Evolutionary conservation across 2,329 filamentous ascomycete species (phyloP).

Genomic region (Scopulariopsis brevicaulis): DNA sequence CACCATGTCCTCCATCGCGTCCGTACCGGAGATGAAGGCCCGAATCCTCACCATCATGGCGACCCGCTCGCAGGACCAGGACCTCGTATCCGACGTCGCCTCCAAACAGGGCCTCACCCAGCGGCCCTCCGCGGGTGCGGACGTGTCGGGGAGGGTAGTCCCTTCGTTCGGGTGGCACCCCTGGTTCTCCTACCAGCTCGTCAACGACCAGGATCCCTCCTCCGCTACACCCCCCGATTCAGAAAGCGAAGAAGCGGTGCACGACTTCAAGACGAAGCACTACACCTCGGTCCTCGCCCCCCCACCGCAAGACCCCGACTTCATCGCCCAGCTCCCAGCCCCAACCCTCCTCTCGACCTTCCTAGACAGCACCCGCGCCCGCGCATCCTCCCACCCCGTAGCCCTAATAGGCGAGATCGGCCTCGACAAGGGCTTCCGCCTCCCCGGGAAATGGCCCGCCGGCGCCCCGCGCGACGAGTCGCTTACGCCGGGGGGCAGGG

Average conservation of each 20-base stretch:
- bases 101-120: slow-evolving; percentile 35
- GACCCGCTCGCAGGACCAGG: slow-evolving; percentile 64
- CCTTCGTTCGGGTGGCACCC: slow-evolving; percentile 83
- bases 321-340: slow-evolving; percentile 40
- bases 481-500: slow-evolving; percentile 58
- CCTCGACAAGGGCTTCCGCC: slow-evolving; percentile 64
- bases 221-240: slow-evolving; percentile 3
- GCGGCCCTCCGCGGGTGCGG: neutral
- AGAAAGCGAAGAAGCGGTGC: slow-evolving; percentile 19
- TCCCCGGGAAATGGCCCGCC: slow-evolving; percentile 49
- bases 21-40: slow-evolving; percentile 54
- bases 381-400: slow-evolving; percentile 44
- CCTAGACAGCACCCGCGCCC: slow-evolving; percentile 39
- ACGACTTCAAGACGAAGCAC: slow-evolving; percentile 39
- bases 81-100: slow-evolving; percentile 55
- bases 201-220: slow-evolving; percentile 35
- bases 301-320: slow-evolving; percentile 30
- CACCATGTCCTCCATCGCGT: slow-evolving; percentile 49
- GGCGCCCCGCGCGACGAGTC: slow-evolving; percentile 13
- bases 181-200: slow-evolving; percentile 74
- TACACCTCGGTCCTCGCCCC: slow-evolving; percentile 56
- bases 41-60: slow-evolving; percentile 63
- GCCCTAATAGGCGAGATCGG: slow-evolving; percentile 67
- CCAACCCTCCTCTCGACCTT: slow-evolving; percentile 49
- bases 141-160: slow-evolving; percentile 22